Conservation (phyloP, 2,329 filamentous ascomycete genomes). For the Neopestalotiopsis sp. region DNA sequence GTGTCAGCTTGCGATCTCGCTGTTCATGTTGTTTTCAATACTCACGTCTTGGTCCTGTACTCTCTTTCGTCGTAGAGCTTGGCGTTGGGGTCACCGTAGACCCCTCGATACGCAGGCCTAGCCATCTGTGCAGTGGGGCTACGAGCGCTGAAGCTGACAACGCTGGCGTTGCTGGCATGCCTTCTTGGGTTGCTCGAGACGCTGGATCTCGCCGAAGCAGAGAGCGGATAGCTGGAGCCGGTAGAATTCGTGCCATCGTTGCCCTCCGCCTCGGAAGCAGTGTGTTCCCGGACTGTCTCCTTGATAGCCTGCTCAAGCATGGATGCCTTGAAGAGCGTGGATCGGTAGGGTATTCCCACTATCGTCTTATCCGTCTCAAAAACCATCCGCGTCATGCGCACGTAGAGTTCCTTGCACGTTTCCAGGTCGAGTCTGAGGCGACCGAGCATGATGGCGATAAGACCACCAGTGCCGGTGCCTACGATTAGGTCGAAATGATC, state of each 20-base stretch:
- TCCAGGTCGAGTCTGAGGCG: constrained; percentile 89
- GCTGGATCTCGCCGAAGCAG: constrained; percentile 46
- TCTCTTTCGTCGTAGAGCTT: constrained; percentile 87
- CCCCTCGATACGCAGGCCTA: constrained; percentile 57
- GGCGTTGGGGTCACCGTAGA: constrained; percentile 83
- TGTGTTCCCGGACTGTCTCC: constrained; percentile 86
- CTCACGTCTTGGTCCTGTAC: constrained; percentile 88
- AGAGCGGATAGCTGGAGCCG: constrained; percentile 45
- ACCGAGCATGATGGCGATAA: constrained; percentile 97
- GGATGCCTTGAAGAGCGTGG: constrained; percentile 95
- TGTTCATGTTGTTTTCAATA: background rate
- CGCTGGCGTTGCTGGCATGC: constrained; percentile 80
- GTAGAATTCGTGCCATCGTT: constrained; percentile 69
- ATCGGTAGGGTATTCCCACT: constrained; percentile 91
- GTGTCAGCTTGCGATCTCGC: constrained; percentile 28
- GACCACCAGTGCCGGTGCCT: constrained; percentile 90
- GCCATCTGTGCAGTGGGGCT: constrained; percentile 63
- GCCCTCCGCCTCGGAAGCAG: constrained; percentile 78
- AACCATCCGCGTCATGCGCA: constrained; percentile 90
- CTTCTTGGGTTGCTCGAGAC: constrained; percentile 56
- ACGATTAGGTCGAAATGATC: constrained; percentile 98
- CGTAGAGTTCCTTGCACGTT: constrained; percentile 97
- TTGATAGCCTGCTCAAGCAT: constrained; percentile 93
- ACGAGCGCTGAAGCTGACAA: constrained; percentile 78
- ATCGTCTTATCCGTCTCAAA: constrained; percentile 99